phyloP scores from a whole-genome alignment of 2,329 filamentous ascomycete species.

The Xylaria sp. region DNA sequence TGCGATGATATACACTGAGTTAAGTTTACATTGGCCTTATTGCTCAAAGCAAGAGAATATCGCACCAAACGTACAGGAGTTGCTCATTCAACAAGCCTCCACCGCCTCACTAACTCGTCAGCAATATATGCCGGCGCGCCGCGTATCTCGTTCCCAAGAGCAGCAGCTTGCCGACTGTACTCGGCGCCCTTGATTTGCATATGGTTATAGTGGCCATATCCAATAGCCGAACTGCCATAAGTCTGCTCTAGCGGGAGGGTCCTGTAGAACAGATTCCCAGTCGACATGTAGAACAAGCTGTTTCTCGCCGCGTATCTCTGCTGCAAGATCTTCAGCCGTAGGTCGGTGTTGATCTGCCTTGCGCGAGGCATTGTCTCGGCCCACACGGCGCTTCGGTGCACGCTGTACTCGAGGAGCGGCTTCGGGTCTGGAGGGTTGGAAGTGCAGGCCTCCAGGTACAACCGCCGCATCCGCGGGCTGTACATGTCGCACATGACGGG shows the following conservation, averaged over 20 bases:
- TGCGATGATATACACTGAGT: not conserved
- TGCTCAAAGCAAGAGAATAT: not conserved
- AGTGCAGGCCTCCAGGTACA: slow-evolving; percentile 17
- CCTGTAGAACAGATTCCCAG: slow-evolving; percentile 5
- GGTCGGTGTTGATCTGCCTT: slow-evolving; percentile 5
- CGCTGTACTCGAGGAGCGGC: slow-evolving; percentile 17
- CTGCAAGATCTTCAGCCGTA: not conserved
- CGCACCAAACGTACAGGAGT: not conserved
- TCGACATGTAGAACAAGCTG: slow-evolving; percentile 8
- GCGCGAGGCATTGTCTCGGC: slow-evolving; percentile 17
- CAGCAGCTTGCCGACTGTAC: slow-evolving; percentile 4
- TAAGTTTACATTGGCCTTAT: not conserved
- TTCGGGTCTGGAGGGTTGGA: slow-evolving; percentile 11
- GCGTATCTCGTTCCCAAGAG: slow-evolving; percentile 10
- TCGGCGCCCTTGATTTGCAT: slow-evolving; percentile 26
- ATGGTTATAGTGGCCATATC: slow-evolving; percentile 11
- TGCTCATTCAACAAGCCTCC: slow-evolving; percentile 21
- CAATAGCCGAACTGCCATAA: slow-evolving; percentile 2
- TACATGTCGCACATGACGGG: slow-evolving; percentile 27
- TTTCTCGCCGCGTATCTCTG: slow-evolving; percentile 3
- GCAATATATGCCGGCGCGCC: slow-evolving; percentile 10
- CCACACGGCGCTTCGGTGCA: slow-evolving; percentile 19
- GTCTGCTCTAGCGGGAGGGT: slow-evolving; percentile 10
- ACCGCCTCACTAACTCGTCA: slow-evolving; percentile 12
- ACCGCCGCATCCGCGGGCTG: slow-evolving; percentile 18